Percentiles rank a stretch among this genome's conserved stretches.
phyloP scores from a whole-genome alignment of 768 basidiomycete species.

The Filobasidium wieringae region DNA sequence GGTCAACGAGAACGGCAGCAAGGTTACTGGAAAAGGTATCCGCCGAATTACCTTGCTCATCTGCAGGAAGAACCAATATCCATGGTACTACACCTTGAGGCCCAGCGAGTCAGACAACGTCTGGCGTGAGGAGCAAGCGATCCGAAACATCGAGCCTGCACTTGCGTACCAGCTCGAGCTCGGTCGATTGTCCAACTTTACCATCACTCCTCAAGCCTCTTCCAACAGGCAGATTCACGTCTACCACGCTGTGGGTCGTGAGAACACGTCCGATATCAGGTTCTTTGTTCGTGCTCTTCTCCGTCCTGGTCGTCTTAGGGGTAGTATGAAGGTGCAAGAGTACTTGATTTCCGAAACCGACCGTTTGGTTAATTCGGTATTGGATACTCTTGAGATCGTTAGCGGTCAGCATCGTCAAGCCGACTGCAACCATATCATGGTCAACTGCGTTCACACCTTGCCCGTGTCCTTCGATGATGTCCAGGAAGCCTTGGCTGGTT shows the following conservation, averaged over 20 bases:
- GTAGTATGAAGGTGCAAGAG: conserved; percentile 86
- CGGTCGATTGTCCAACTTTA: conserved; percentile 90
- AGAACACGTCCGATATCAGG: conserved; percentile 93
- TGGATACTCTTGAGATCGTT: conserved; percentile 91
- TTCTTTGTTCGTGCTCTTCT: conserved; percentile 97
- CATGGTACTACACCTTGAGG: conserved; percentile 85
- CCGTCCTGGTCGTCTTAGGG: conserved; percentile 84
- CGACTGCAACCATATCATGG: conserved; percentile 96
- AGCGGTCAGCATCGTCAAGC: conserved; percentile 78
- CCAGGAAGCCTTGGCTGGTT: conserved; percentile 91
- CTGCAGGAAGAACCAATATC: conserved; percentile 82
- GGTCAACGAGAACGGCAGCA: conserved; percentile 54
- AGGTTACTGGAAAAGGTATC: conserved; percentile 64
- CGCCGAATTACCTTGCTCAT: conserved; percentile 85
- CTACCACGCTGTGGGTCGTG: conserved; percentile 85
- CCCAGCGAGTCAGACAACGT: conserved; percentile 47
- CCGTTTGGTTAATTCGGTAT: conserved; percentile 79
- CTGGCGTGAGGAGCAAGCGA: conserved; percentile 91
- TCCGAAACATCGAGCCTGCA: conserved; percentile 96
- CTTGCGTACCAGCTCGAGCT: conserved; percentile 96
- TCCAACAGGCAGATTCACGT: conserved; percentile 97
- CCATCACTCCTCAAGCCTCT: conserved; percentile 87
- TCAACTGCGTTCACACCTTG: conserved; percentile 98
- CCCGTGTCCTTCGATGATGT: conserved; percentile 93
- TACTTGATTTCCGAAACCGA: conserved; percentile 98